Percentiles rank a stretch among this genome's conserved stretches.
Evolutionary conservation across 106 monocot genomes (phyloP).

Genomic region (Dioscorea dumetorum): DNA sequence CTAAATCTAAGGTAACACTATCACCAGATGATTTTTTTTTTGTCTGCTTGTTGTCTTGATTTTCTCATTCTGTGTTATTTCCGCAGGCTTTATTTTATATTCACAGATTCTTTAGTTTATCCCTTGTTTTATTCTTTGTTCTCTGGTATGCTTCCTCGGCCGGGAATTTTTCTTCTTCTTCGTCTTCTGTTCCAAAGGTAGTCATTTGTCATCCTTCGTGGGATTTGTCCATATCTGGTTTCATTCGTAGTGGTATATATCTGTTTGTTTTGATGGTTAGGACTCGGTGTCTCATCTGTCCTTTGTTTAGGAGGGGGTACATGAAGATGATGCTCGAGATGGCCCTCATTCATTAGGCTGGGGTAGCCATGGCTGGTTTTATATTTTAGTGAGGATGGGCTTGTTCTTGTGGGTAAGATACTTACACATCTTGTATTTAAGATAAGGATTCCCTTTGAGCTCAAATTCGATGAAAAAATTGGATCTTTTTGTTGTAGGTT

Average conservation of each 20-base stretch:
- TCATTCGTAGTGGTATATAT: too few species aligned
- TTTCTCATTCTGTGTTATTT: slow-evolving; percentile 3
- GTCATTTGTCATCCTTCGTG: too few species aligned
- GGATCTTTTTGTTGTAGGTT: slow-evolving; percentile 44
- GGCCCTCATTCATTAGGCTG: slow-evolving; percentile 25
- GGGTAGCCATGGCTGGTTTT: slow-evolving; percentile 78
- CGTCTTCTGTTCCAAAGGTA: slow-evolving; percentile 1
- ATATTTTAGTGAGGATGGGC: slow-evolving; percentile 65
- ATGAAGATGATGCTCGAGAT: slow-evolving; percentile 12
- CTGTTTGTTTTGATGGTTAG: slow-evolving; percentile 10
- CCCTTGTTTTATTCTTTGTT: slow-evolving; percentile 77
- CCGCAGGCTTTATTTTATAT: slow-evolving; percentile 78
- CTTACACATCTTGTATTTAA: not conserved
- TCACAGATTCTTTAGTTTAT: slow-evolving; percentile 89
- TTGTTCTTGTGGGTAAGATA: slow-evolving; percentile 84
- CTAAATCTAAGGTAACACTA: slow-evolving; percentile 55
- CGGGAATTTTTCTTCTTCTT: slow-evolving; percentile 15
- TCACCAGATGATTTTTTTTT: not conserved
- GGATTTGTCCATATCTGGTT: too few species aligned
- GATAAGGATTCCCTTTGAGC: too few species aligned
- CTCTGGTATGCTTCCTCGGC: slow-evolving; percentile 77
- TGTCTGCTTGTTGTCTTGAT: slow-evolving; percentile 1
- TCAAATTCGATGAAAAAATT: not conserved
- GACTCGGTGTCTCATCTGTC: slow-evolving; percentile 22
- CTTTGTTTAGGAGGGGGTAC: slow-evolving; percentile 11